Percentiles rank a stretch among this genome's conserved stretches.
phyloP scores from a whole-genome alignment of 164 flowering plant genomes.

The Nelumbo lutea region DNA sequence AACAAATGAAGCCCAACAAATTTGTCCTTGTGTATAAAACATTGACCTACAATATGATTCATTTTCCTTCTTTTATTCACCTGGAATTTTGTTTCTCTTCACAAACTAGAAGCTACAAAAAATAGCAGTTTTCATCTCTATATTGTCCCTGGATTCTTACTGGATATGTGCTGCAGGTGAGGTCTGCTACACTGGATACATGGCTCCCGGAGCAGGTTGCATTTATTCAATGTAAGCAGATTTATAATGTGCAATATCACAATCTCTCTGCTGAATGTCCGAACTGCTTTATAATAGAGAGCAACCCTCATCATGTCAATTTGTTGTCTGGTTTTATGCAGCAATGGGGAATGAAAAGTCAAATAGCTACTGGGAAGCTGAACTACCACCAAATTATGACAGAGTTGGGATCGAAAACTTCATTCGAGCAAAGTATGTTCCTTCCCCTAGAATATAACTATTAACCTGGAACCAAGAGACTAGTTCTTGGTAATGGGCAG shows the following conservation, averaged over 20 bases:
- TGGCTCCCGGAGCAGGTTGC: constrained; percentile 99
- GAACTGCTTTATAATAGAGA: not conserved
- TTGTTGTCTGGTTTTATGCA: constrained; percentile 22
- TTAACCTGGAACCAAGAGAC: too few species aligned
- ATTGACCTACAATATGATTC: not conserved
- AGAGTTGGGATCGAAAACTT: constrained; percentile 94
- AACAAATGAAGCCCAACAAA: not conserved
- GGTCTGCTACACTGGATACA: constrained; percentile 91
- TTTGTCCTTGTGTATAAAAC: not conserved
- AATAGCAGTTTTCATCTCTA: not conserved
- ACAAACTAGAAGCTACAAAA: not conserved
- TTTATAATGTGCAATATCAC: not conserved
- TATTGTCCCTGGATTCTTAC: not conserved
- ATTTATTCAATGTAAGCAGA: constrained; percentile 75
- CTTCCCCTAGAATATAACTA: not conserved
- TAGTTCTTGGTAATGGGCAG: too few species aligned
- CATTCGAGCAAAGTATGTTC: constrained; percentile 87
- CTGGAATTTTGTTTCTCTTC: not conserved
- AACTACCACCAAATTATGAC: constrained; percentile 84
- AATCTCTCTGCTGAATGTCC: not conserved
- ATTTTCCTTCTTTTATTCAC: not conserved
- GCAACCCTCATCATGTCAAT: not conserved
- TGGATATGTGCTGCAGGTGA: constrained; percentile 47
- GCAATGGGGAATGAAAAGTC: constrained; percentile 93
- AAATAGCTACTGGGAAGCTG: constrained; percentile 92